A percentile compares a stretch with the other conserved stretches of the same genome.
Conservation (phyloP, 441 rosid genomes). For the Omphalea diandra region DNA sequence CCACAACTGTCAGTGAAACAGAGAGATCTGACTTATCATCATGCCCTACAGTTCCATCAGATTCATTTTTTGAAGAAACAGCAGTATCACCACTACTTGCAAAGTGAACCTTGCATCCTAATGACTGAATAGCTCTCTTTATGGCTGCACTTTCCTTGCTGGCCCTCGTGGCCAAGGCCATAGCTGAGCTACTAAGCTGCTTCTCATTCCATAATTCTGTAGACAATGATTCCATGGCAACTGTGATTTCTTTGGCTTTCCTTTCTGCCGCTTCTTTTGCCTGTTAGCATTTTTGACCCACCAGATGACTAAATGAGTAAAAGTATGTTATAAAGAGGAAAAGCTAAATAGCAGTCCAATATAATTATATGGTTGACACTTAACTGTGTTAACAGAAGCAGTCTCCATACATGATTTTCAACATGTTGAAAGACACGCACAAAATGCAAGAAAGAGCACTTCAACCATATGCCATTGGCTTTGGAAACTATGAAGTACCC, state of each 20-base stretch:
- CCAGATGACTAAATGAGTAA: not conserved
- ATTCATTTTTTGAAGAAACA: conserved; percentile 37
- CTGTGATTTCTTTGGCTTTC: conserved; percentile 55
- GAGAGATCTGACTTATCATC: conserved; percentile 70
- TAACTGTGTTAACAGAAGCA: not conserved
- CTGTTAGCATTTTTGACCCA: conserved; percentile 40
- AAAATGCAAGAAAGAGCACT: not conserved
- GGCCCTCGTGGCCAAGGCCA: conserved; percentile 64
- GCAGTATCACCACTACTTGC: conserved; percentile 58
- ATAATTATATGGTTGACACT: not conserved
- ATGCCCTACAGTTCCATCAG: conserved; percentile 25
- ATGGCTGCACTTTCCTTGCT: conserved; percentile 72
- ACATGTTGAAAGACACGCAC: too few relatives aligned
- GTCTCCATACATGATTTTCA: too few relatives aligned
- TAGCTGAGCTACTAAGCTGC: conserved; percentile 58
- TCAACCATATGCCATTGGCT: not conserved
- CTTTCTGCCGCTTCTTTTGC: conserved; percentile 78
- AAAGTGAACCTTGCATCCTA: conserved; percentile 88
- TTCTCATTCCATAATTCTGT: conserved; percentile 71
- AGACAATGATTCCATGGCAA: conserved; percentile 57
- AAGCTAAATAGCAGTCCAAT: too few relatives aligned
- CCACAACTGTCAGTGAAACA: conserved; percentile 61
- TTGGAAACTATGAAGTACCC: not conserved
- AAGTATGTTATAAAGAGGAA: not conserved
- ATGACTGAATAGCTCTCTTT: conserved; percentile 76